Evolutionary conservation across 2,329 filamentous ascomycete species (phyloP), one percentile per base, ranked within the genome.

Genomic region (Botrytis elliptica): DNA sequence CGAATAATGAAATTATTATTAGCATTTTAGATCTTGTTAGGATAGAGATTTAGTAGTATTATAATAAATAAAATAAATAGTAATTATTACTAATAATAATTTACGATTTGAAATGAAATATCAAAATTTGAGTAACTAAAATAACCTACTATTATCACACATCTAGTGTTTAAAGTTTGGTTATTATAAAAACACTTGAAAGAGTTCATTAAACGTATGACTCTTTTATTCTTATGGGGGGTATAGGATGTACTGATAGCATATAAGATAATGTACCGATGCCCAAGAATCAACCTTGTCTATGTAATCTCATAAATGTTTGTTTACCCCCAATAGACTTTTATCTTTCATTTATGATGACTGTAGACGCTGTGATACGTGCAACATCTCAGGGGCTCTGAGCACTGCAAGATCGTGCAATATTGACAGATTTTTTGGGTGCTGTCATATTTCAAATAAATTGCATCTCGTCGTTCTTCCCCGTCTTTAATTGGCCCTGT

Each of bases 131-230:
- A 52, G 49, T 52, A 3, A 52, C n/a, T 14, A 0, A n/a, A 14
- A 6, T 52, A 2, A n/a, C 2, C 22, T 4, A 14, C 22, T n/a
- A 3, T n/a, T 5, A 1, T 0, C 14, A 2, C 3, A 0, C 14
- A n/a, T 52, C 2, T 52, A 6, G 4, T 52, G 12, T 14, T 52
- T 25, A 9, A 3, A 52, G 0, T n/a, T 14, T 14, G 1, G 10
- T 14, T 3, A 2, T n/a, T 1, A n/a, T 12, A 14, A 6, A n/a
- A 52, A 52, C 1, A n/a, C 0, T n/a, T 52, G 1, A 1, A 52
- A 14, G 25, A 6, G 25, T n/a, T 16, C 25, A 52, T n/a, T 4
- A 14, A n/a, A 52, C 0, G 0, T n/a, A n/a, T 14, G 10, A 52
- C 10, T 52, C 49, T n/a, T n/a, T 16, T 42, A 16, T 16, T 42